Percentiles rank a stretch among this genome's conserved stretches.
phyloP scores from a whole-genome alignment of 2,329 filamentous ascomycete genomes.

The Aspergillus sclerotialis region DNA sequence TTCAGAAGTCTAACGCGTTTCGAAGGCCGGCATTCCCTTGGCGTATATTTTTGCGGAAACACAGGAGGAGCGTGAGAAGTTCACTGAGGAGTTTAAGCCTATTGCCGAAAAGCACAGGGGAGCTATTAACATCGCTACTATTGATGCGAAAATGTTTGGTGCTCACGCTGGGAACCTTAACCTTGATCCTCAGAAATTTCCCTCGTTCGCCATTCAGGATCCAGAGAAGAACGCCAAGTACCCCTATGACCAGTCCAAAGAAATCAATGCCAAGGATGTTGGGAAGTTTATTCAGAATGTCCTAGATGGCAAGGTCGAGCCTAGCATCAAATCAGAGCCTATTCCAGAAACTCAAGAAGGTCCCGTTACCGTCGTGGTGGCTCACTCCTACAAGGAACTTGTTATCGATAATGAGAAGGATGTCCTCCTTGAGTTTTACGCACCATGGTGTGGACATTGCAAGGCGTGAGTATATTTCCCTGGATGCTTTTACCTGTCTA shows the following conservation, averaged over 20 bases:
- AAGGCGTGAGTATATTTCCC: constrained; percentile 45
- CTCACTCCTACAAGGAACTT: constrained; percentile 85
- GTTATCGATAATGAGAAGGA: constrained; percentile 94
- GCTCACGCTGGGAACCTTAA: constrained; percentile 96
- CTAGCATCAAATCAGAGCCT: constrained; percentile 97
- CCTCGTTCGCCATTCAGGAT: constrained; percentile 96
- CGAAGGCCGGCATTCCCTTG: constrained; percentile 72
- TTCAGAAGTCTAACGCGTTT: constrained; percentile 6
- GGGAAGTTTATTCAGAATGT: constrained; percentile 81
- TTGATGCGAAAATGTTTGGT: constrained; percentile 89
- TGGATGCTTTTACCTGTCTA: constrained; percentile 1
- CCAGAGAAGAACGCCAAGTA: constrained; percentile 94
- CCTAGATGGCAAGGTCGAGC: constrained; percentile 77
- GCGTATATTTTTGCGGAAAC: constrained; percentile 98
- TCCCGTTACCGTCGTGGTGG: constrained; percentile 79
- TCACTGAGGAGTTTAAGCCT: constrained; percentile 71
- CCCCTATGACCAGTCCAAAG: constrained; percentile 78
- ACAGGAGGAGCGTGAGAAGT: constrained; percentile 74
- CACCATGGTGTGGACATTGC: constrained; percentile 72
- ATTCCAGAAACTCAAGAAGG: constrained; percentile 91
- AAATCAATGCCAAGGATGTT: constrained; percentile 68
- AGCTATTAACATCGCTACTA: constrained; percentile 94
- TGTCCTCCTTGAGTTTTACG: constrained; percentile 96
- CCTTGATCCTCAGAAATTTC: constrained; percentile 91
- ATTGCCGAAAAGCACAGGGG: constrained; percentile 89